Conservation (phyloP, 148 eudicot genomes). For the Mesembryanthemum crystallinum region DNA sequence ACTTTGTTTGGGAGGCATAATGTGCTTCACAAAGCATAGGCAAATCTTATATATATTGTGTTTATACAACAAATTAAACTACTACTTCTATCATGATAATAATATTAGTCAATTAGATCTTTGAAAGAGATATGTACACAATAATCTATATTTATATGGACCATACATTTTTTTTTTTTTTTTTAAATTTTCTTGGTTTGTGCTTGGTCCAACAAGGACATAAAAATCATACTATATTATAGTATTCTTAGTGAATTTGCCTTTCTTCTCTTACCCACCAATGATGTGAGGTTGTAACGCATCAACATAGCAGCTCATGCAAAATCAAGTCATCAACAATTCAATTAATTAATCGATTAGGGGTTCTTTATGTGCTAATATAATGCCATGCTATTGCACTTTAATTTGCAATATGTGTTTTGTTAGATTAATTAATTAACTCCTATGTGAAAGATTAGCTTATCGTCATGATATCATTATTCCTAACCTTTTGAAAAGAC, state of each 20-base stretch:
- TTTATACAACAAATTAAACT: slow-evolving; percentile 4
- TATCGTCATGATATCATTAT: slow-evolving; percentile 23
- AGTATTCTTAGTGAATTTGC: background rate
- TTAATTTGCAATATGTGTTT: background rate
- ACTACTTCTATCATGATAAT: background rate
- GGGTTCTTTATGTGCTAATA: background rate
- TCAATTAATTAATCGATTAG: slow-evolving; percentile 14
- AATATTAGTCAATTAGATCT: background rate
- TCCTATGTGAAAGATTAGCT: slow-evolving; percentile 22
- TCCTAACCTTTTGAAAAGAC: slow-evolving; percentile 23
- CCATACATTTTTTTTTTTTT: no score
- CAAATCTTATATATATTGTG: slow-evolving; percentile 12
- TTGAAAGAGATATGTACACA: slow-evolving; percentile 7
- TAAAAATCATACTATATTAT: background rate
- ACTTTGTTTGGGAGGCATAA: slow-evolving; percentile 12
- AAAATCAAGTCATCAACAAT: slow-evolving; percentile 25
- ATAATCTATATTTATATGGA: no score
- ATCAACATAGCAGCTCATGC: slow-evolving; percentile 11
- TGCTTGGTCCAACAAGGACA: slow-evolving; percentile 21
- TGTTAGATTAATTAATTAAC: background rate
- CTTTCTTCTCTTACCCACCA: background rate
- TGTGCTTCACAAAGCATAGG: slow-evolving; percentile 26
- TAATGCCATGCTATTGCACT: slow-evolving; percentile 11
- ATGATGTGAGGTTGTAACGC: slow-evolving; percentile 14
- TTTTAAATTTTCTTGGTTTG: background rate